Evolutionary conservation across 1,284 basidiomycete species (phyloP).

Genomic region (Cystobasidiaceae sp.): DNA sequence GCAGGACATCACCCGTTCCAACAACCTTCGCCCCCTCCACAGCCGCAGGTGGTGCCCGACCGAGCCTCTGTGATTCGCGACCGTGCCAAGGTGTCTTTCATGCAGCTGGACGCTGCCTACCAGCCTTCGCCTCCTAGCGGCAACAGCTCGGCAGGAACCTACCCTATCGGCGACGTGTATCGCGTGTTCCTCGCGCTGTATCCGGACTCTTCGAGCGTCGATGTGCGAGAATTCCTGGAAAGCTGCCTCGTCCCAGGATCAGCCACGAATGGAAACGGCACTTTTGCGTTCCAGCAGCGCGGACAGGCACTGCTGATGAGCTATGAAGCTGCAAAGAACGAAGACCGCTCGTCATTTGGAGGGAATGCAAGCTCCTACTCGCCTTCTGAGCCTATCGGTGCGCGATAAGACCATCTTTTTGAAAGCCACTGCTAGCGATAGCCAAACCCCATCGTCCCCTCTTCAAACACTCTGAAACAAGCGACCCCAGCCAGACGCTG

Average conservation of each 20-base stretch:
- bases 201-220: slow-evolving; percentile 35
- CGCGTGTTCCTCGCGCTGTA: slow-evolving; percentile 37
- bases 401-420: too few relatives aligned
- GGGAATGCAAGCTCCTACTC: too few relatives aligned
- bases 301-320: slow-evolving; percentile 24
- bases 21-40: too few relatives aligned
- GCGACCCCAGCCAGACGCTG: too few relatives aligned
- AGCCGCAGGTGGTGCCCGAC: slow-evolving; percentile 34
- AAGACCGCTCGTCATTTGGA: neutral
- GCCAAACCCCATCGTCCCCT: too few relatives aligned
- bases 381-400: slow-evolving; percentile 3
- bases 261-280: slow-evolving; percentile 38
- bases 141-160: slow-evolving; percentile 26
- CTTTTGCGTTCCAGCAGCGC: slow-evolving; percentile 34
- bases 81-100: slow-evolving; percentile 36
- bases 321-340: slow-evolving; percentile 9
- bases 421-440: too few relatives aligned
- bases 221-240: slow-evolving; percentile 38
- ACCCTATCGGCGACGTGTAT: slow-evolving; percentile 38
- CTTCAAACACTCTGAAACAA: too few relatives aligned
- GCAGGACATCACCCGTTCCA: neutral
- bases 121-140: slow-evolving; percentile 12
- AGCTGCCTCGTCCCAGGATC: slow-evolving; percentile 38
- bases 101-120: slow-evolving; percentile 35
- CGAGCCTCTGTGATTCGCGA: slow-evolving; percentile 39